Percentiles rank a stretch among this genome's conserved stretches.
Conservation (phyloP, 1,284 basidiomycete genomes). For the Cryptococcus maquisensis region DNA sequence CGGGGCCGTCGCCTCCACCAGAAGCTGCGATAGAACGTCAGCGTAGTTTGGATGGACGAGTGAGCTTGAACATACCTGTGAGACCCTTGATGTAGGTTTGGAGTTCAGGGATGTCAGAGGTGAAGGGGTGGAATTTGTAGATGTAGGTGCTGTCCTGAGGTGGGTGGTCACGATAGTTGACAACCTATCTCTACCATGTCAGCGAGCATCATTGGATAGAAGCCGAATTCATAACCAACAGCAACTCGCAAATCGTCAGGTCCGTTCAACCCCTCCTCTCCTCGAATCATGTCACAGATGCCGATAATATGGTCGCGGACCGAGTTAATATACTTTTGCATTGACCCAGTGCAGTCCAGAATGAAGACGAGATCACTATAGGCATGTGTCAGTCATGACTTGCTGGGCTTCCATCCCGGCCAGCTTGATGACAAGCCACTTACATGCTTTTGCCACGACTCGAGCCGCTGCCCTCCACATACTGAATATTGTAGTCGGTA, state of each 20-base stretch:
- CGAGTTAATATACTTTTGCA: slow-evolving; percentile 53
- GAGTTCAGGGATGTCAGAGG: slow-evolving; percentile 81
- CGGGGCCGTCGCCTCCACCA: slow-evolving; percentile 95
- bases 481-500: slow-evolving; percentile 37
- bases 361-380: slow-evolving; percentile 77
- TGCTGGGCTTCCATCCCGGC: too few relatives aligned
- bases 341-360: slow-evolving; percentile 79
- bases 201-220: background rate
- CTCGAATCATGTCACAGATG: slow-evolving; percentile 93
- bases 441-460: slow-evolving; percentile 43
- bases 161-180: slow-evolving; percentile 88
- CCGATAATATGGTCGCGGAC: slow-evolving; percentile 98
- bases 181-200: slow-evolving; percentile 40
- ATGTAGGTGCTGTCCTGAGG: slow-evolving; percentile 94
- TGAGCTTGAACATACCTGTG: slow-evolving; percentile 27
- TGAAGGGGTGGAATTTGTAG: slow-evolving; percentile 90
- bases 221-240: slow-evolving; percentile 48
- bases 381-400: background rate
- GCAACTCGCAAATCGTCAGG: slow-evolving; percentile 86
- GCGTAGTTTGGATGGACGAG: background rate
- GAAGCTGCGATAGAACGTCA: slow-evolving; percentile 62
- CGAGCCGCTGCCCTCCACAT: slow-evolving; percentile 25
- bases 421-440: slow-evolving; percentile 7
- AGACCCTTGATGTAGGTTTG: slow-evolving; percentile 70
- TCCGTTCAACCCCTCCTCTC: slow-evolving; percentile 82